Evolutionary conservation across 495 filamentous ascomycete species (phyloP).

Genomic region (Tuber brumale): DNA sequence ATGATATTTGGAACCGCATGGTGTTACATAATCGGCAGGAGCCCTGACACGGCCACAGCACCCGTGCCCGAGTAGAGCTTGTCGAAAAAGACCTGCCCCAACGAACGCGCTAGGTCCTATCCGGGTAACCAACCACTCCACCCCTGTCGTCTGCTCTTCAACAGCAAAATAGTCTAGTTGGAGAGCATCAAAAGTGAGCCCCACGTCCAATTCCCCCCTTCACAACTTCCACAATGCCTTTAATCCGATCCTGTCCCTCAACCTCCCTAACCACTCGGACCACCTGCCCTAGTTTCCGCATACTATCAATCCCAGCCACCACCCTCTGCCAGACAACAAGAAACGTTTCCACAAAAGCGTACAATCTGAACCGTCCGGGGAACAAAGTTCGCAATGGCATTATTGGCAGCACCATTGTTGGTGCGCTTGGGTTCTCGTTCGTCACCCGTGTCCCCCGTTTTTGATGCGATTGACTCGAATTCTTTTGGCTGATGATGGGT

Average conservation of each 20-base stretch:
- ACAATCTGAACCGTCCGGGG: constrained; percentile 20
- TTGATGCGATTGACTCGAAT: not conserved
- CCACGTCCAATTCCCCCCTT: not conserved
- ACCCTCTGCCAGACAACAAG: not conserved
- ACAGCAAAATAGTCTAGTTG: not conserved
- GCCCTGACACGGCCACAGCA: too few relatives aligned
- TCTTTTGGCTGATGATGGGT: constrained; percentile 36
- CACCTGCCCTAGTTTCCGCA: not conserved
- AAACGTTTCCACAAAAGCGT: constrained; percentile 17
- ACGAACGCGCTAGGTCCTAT: not conserved
- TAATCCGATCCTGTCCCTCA: not conserved
- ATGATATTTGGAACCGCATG: too few relatives aligned
- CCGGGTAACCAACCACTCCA: not conserved
- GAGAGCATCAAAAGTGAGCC: not conserved
- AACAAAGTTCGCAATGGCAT: constrained; percentile 27
- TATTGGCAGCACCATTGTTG: constrained; percentile 9
- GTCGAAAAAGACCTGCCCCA: too few relatives aligned
- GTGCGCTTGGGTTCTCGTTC: constrained; percentile 17
- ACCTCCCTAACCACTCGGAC: not conserved
- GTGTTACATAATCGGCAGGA: too few relatives aligned
- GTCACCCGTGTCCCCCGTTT: not conserved
- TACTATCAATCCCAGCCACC: not conserved
- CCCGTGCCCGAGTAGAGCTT: too few relatives aligned
- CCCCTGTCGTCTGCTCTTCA: not conserved
- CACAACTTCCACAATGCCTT: constrained; percentile 9